Evolutionary conservation across 345 rosid species (phyloP).

Genomic region (Aquilaria sinensis): DNA sequence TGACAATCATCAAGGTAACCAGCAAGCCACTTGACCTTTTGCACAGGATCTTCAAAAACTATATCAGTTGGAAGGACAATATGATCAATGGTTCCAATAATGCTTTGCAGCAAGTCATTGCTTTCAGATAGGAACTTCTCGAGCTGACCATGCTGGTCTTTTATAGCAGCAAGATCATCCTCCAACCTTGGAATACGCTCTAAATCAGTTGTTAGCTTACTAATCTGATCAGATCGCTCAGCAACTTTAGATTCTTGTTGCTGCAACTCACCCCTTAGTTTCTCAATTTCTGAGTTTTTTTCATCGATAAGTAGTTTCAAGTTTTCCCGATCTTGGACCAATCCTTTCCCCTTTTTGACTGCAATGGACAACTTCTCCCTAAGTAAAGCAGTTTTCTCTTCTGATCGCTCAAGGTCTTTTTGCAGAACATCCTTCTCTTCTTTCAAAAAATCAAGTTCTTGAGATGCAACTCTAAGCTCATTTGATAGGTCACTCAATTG

Average conservation of each 20-base stretch:
- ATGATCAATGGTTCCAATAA: constrained; percentile 43
- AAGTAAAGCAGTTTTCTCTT: constrained; percentile 68
- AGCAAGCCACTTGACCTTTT: constrained; percentile 58
- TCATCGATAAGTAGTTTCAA: constrained; percentile 58
- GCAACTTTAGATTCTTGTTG: constrained; percentile 41
- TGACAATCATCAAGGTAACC: constrained; percentile 49
- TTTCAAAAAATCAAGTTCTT: constrained; percentile 45
- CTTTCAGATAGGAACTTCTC: constrained; percentile 55
- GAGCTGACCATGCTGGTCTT: constrained; percentile 49
- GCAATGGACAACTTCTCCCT: constrained; percentile 87
- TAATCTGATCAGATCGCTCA: constrained; percentile 47
- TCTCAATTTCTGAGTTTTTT: constrained; percentile 57
- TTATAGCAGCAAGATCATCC: constrained; percentile 44
- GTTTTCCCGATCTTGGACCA: constrained; percentile 80
- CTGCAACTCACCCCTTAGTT: constrained; percentile 52
- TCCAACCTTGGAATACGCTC: constrained; percentile 54
- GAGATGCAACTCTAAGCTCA: constrained; percentile 34
- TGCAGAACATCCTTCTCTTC: constrained; percentile 51
- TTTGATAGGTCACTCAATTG: constrained; percentile 37
- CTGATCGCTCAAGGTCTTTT: constrained; percentile 66
- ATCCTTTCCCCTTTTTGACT: constrained; percentile 89
- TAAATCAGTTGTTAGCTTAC: constrained; percentile 41
- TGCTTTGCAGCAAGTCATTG: constrained; percentile 41
- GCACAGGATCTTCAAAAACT: constrained; percentile 43
- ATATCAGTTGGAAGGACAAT: constrained; percentile 43